Base-by-base conservation (phyloP, 768 basidiomycete species). In the Auriscalpium vulgare region DNA sequence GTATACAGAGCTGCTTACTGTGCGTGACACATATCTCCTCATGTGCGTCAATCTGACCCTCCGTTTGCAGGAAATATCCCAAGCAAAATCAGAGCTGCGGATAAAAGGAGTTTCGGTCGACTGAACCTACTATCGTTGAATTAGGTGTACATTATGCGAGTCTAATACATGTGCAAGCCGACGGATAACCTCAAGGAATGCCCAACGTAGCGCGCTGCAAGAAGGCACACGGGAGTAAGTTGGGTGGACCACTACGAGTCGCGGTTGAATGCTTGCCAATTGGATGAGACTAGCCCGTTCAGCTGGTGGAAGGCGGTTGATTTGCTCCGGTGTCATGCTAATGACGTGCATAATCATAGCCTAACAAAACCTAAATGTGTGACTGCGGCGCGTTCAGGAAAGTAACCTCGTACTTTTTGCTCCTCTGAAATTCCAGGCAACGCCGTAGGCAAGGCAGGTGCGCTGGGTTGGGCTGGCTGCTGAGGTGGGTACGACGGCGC, bases 311-410 rank as follows among this genome's bases (percentile, higher is more conserved):
- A 95, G 71, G 59, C 75, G 74, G 50, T 83, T 81, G 56, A 97
- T 85, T 67, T 97, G 90, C 40, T 91, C 91, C 2, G 85, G 82
- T 1, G 89, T 87, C 84, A 97, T 88, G 37, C 80, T 74, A 54
- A 94, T 64, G 3, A 95, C 85, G 53, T 85, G 85, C 72, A 88
- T 77, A 38, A 95, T 83, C 70, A 91, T 81, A 40, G 80, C 80
- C 86, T 85, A 57, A 11, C 56, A 65, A 55, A 49, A 55, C 62
- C 51, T 56, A 54, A 8, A 65, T 61, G 56, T 56, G 56, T 35
- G 6, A 21, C 21, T 21, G 21, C 21, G 21, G 21, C 35, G 16
- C 16, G 10, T 13, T 35, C 29, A 35, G 46, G 14, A 47, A 51
- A 44, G 55, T 57, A 4, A 36, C 11, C 53, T 43, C 67, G 40